Evolutionary conservation across 2,329 filamentous ascomycete species (phyloP).

Genomic region (Colletotrichum karsti): DNA sequence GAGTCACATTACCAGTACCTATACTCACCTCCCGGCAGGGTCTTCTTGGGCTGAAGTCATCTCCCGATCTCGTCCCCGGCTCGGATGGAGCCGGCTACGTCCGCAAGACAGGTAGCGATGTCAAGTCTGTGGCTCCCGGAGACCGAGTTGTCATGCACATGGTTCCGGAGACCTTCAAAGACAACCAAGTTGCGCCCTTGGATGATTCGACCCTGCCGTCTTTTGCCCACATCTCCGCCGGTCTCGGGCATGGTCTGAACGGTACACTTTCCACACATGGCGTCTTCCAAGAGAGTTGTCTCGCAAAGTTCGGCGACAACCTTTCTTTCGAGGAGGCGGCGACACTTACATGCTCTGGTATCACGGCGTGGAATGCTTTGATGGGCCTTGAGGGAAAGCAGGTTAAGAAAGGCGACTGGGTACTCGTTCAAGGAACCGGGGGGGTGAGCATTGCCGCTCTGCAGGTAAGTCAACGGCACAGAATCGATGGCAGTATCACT

Average conservation of each 20-base stretch:
- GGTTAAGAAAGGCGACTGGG: constrained; percentile 43
- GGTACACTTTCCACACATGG: background rate
- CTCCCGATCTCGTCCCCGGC: background rate
- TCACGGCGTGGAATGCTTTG: constrained; percentile 62
- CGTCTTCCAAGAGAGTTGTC: background rate
- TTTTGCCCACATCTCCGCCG: background rate
- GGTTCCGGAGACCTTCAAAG: background rate
- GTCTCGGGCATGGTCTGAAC: background rate
- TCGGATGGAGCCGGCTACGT: constrained; percentile 1
- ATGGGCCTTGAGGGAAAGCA: constrained; percentile 52
- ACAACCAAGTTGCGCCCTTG: too few species aligned
- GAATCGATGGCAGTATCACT: too few species aligned
- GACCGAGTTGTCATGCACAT: background rate
- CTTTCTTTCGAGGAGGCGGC: constrained; percentile 39
- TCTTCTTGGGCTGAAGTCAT: background rate
- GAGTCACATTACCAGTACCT: too few species aligned
- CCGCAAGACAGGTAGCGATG: background rate
- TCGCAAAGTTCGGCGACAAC: background rate
- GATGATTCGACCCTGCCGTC: background rate
- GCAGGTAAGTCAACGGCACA: constrained; percentile 29
- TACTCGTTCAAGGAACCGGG: constrained; percentile 49
- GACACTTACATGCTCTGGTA: constrained; percentile 56
- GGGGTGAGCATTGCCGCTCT: constrained; percentile 47
- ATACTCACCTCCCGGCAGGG: background rate
- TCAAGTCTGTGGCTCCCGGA: background rate